These are phyloP conservation scores for Gossypioides kirkii DNA, from an alignment of 345 rosid genomes.

Conservation along the genomic window DNA sequence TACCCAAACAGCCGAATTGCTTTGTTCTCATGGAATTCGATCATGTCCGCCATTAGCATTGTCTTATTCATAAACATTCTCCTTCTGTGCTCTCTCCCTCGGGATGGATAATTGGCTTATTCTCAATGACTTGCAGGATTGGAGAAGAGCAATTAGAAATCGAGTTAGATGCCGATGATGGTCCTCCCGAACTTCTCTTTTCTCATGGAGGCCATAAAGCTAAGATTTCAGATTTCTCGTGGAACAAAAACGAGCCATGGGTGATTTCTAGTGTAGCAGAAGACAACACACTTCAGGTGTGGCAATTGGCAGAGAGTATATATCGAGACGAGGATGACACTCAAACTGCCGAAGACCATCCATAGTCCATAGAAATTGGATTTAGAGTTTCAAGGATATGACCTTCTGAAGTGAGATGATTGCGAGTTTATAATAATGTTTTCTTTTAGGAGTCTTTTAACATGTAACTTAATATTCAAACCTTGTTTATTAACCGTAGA, in stretches of 20 bases:
- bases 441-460: not conserved
- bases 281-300: not conserved
- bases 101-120: not conserved
- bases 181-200: not conserved
- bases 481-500: too few relatives aligned
- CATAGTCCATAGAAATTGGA: not conserved
- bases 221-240: not conserved
- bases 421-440: not conserved
- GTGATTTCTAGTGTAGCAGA: not conserved
- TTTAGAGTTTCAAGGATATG: not conserved
- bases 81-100: not conserved
- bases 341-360: not conserved
- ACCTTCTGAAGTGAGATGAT: not conserved
- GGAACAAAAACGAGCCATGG: constrained; percentile 7
- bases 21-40: not conserved
- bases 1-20: not conserved
- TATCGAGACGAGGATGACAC: not conserved
- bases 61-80: not conserved
- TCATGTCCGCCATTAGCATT: not conserved
- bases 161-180: not conserved
- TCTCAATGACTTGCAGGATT: not conserved
- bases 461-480: not conserved
- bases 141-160: constrained; percentile 3
- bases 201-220: not conserved
- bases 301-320: constrained; percentile 5